These are phyloP conservation scores for Auricularia heimuer DNA, from an alignment of 768 basidiomycete genomes.

Conservation along the genomic window DNA sequence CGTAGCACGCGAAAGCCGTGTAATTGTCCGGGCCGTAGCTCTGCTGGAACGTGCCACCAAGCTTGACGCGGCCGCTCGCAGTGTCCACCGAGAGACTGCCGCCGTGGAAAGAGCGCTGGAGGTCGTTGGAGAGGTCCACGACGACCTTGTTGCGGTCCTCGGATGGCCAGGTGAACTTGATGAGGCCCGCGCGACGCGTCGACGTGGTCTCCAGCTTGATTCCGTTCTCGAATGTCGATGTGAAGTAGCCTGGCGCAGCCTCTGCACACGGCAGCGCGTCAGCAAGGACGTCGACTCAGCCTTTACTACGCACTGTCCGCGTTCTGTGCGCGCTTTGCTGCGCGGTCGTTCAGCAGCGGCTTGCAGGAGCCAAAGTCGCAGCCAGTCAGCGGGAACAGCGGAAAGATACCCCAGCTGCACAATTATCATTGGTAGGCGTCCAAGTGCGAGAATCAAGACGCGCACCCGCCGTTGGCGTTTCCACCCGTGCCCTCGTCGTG, in stretches of 20 bases:
- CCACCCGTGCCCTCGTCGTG: slow-evolving; percentile 47
- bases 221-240: slow-evolving; percentile 35
- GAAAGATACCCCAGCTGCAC: slow-evolving; percentile 35
- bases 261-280: neutral
- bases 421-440: no score
- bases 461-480: slow-evolving; percentile 34
- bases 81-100: slow-evolving; percentile 27
- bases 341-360: slow-evolving; percentile 26
- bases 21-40: slow-evolving; percentile 41
- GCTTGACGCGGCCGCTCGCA: slow-evolving; percentile 26
- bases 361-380: slow-evolving; percentile 35
- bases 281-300: neutral
- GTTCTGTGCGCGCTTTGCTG: slow-evolving; percentile 31
- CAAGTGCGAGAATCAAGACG: no score
- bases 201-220: slow-evolving; percentile 27
- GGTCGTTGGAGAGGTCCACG: slow-evolving; percentile 17
- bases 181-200: slow-evolving; percentile 16
- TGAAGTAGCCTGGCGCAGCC: slow-evolving; percentile 40
- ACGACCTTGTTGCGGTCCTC: slow-evolving; percentile 10
- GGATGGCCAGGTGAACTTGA: slow-evolving; percentile 15
- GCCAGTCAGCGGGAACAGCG: slow-evolving; percentile 35
- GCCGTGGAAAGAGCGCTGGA: slow-evolving; percentile 39
- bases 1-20: slow-evolving; percentile 40
- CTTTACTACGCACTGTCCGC: slow-evolving; percentile 27
- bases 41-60: slow-evolving; percentile 38